A percentile compares a stretch with the other conserved stretches of the same genome.
Evolutionary conservation across 345 rosid species (phyloP).

Genomic region (Streptanthus diversifolius): DNA sequence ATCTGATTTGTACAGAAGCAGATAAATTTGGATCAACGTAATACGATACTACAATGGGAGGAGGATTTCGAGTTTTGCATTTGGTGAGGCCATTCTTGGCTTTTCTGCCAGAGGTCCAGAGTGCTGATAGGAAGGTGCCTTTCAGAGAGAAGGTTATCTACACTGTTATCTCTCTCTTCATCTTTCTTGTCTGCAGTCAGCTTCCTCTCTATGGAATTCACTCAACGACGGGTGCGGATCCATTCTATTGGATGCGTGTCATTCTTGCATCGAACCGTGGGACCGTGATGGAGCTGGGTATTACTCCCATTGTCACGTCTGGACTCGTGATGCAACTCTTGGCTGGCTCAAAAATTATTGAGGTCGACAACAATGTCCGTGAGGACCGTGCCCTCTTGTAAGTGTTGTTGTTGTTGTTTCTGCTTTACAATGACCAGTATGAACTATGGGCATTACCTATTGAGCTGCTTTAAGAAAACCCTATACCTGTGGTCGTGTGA

Average conservation of each 20-base stretch:
- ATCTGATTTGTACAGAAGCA: constrained; percentile 19
- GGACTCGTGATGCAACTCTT: constrained; percentile 67
- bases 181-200: constrained; percentile 70
- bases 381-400: constrained; percentile 70
- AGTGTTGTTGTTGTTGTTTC: constrained; percentile 15
- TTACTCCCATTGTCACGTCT: constrained; percentile 69
- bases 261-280: constrained; percentile 76
- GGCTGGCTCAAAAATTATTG: constrained; percentile 76
- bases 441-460: not conserved
- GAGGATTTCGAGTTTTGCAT: constrained; percentile 65
- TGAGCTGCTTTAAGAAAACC: not conserved
- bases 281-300: constrained; percentile 75
- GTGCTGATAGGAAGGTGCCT: constrained; percentile 62
- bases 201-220: constrained; percentile 74
- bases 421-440: not conserved
- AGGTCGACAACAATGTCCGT: constrained; percentile 67
- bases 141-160: constrained; percentile 66
- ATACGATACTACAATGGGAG: constrained; percentile 46
- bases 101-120: constrained; percentile 58
- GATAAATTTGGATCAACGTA: constrained; percentile 1
- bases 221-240: constrained; percentile 66
- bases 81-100: constrained; percentile 65
- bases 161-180: constrained; percentile 56
- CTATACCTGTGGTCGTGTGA: not conserved
- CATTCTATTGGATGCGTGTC: constrained; percentile 79